Evolutionary conservation across 2,329 filamentous ascomycete species (phyloP).

Genomic region (Alternaria metachromatica): DNA sequence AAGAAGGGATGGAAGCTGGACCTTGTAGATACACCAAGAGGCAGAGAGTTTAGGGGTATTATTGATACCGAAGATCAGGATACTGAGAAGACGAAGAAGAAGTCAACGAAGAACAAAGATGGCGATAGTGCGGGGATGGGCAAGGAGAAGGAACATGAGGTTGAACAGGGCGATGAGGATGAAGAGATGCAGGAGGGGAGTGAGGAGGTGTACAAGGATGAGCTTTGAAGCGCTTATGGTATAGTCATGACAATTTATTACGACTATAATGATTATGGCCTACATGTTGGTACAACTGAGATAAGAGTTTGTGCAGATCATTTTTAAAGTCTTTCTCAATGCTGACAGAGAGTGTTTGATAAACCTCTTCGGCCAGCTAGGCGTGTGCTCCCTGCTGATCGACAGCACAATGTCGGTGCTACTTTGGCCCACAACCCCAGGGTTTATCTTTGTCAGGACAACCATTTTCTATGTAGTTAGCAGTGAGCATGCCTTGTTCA

Average conservation of each 20-base stretch:
- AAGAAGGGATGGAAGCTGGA: slow-evolving; percentile 81
- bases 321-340: not conserved
- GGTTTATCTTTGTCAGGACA: not conserved
- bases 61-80: slow-evolving; percentile 67
- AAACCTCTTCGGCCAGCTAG: not conserved
- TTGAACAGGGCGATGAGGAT: slow-evolving; percentile 27
- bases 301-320: not conserved
- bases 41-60: slow-evolving; percentile 72
- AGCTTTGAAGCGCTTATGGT: slow-evolving; percentile 26
- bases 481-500: not conserved
- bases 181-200: slow-evolving; percentile 44
- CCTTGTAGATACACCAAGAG: slow-evolving; percentile 72
- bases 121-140: slow-evolving; percentile 54
- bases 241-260: not conserved
- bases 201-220: slow-evolving; percentile 52
- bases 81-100: slow-evolving; percentile 44
- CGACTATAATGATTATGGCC: not conserved
- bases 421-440: not conserved
- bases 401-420: too few relatives aligned
- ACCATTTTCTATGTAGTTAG: not conserved
- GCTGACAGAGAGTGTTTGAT: not conserved
- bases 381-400: too few relatives aligned
- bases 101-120: slow-evolving; percentile 17
- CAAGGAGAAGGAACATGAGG: slow-evolving; percentile 30
- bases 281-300: not conserved